Percentiles rank a stretch among this genome's conserved stretches.
These are phyloP conservation scores for Oxyria digyna DNA, from an alignment of 148 eudicot species.

Conservation along the genomic window DNA sequence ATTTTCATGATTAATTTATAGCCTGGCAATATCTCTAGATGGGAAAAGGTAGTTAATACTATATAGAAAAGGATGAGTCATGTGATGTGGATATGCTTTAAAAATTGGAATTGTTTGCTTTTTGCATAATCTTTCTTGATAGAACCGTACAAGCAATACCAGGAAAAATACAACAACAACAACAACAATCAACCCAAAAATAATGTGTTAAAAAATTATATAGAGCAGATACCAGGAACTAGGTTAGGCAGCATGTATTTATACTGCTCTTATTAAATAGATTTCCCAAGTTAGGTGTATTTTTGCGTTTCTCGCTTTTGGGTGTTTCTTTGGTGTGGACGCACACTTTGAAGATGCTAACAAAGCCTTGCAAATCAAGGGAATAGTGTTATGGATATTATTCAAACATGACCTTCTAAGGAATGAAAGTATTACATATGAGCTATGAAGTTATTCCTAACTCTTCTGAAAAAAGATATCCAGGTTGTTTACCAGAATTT, in stretches of 20 bases:
- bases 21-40: neutral
- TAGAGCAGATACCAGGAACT: neutral
- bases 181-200: too few species aligned
- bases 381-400: neutral
- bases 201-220: neutral
- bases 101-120: neutral
- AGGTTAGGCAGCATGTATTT: neutral
- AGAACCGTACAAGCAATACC: neutral
- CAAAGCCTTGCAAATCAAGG: neutral
- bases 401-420: neutral
- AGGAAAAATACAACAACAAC: too few species aligned
- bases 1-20: neutral
- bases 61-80: neutral
- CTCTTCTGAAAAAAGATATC: neutral
- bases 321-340: neutral
- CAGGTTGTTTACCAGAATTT: neutral
- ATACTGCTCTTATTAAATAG: neutral
- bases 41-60: neutral
- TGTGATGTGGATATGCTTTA: neutral
- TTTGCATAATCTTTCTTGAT: neutral
- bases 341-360: neutral
- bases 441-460: neutral
- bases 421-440: neutral
- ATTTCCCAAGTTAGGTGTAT: neutral
- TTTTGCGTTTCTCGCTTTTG: neutral